Conservation (phyloP, 1,139 yeast species). For the Suhomyces bolitotheri region DNA sequence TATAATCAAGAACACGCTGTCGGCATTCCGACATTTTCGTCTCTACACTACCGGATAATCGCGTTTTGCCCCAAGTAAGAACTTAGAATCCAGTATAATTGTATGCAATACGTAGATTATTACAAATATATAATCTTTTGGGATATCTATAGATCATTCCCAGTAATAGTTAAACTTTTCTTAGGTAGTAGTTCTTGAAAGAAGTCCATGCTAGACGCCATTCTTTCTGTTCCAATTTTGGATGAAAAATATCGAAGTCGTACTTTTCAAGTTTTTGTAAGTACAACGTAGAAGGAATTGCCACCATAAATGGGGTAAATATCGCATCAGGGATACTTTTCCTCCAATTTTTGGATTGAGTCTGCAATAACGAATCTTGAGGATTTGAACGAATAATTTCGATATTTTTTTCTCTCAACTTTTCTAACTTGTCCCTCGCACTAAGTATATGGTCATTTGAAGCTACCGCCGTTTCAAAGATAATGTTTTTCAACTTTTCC, state of each 20-base stretch:
- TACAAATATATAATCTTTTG: too few relatives aligned
- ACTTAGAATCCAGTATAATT: too few relatives aligned
- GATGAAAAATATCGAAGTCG: slow-evolving; percentile 63
- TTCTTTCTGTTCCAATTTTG: slow-evolving; percentile 53
- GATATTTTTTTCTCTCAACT: slow-evolving; percentile 36
- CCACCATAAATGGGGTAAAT: slow-evolving; percentile 65
- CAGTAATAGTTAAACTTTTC: slow-evolving; percentile 31
- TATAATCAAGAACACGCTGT: slow-evolving; percentile 4
- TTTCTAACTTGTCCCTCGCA: slow-evolving; percentile 55
- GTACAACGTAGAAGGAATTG: slow-evolving; percentile 65
- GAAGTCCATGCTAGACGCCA: slow-evolving; percentile 76
- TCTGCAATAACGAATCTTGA: slow-evolving; percentile 32
- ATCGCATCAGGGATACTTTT: slow-evolving; percentile 62
- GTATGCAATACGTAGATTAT: too few relatives aligned
- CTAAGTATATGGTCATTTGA: slow-evolving; percentile 82
- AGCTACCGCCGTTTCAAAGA: slow-evolving; percentile 68
- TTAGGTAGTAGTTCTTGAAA: slow-evolving; percentile 51
- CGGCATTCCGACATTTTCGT: slow-evolving; percentile 4
- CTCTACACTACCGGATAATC: slow-evolving; percentile 4
- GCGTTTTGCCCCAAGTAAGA: too few relatives aligned
- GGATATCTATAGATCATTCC: neutral
- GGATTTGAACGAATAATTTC: slow-evolving; percentile 26
- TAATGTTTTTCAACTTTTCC: slow-evolving; percentile 54
- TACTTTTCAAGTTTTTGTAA: slow-evolving; percentile 57
- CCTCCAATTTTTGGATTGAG: slow-evolving; percentile 42